Evolutionary conservation across 805 yeast species (phyloP), one percentile per base, ranked within the genome.

Genomic region (Wickerhamomyces alni): DNA sequence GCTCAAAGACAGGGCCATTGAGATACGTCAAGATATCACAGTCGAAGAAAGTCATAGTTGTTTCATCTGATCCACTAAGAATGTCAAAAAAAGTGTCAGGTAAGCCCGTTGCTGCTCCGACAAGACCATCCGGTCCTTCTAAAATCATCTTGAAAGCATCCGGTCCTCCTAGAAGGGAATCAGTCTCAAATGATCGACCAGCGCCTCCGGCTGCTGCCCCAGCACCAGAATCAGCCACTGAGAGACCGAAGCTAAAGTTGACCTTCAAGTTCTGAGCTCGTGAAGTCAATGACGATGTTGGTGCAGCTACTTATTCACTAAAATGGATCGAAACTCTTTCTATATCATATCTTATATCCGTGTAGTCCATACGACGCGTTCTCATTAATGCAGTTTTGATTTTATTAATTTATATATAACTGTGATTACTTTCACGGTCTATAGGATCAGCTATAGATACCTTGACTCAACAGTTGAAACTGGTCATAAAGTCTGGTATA

Each of bases 401-500:
- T 21, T 21, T 21, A n/a, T n/a, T n/a, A n/a, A n/a, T n/a, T n/a
- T n/a, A n/a, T n/a, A n/a, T n/a, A n/a, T n/a, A n/a, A n/a, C n/a
- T n/a, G n/a, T n/a, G n/a, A n/a, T n/a, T n/a, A n/a, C n/a, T n/a
- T n/a, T n/a, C n/a, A n/a, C n/a, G n/a, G 15, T 26, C 8, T 8
- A 26, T 26, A 11, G 6, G 7, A 2, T 58, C 57, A 82, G 54
- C 76, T 79, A 60, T 87, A 93, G 21, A 93, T 93, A 33, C 99
- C 99, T 65, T 93, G 99, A 0, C 98, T 89, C 36, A 88, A 65
- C 60, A 93, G 67, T 62, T 93, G 99, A 66, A 85, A 93, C 59
- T 91, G 98, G 59, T 93, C 99, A 57, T 93, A 93, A 25, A 93
- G 67, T 49, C 96, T 70, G 1, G 99, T 93, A 65, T 88, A 93